phyloP scores from a whole-genome alignment of 805 yeast species.

The Cyberlindnera meyerae region DNA sequence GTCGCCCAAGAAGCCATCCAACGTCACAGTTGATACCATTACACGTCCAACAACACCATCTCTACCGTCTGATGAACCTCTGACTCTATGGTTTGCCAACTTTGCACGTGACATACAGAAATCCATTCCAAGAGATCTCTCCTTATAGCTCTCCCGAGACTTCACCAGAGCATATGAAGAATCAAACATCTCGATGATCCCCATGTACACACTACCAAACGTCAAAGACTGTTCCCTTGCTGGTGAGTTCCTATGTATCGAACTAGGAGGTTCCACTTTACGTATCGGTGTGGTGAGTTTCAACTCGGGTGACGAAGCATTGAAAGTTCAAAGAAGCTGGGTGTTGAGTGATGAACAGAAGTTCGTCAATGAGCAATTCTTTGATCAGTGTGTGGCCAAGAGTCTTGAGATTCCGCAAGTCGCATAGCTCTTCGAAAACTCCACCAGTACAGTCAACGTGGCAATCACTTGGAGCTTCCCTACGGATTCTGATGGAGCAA shows the following conservation, averaged over 20 bases:
- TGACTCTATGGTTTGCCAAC: too few relatives aligned
- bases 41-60: too few relatives aligned
- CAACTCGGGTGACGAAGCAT: not conserved
- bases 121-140: too few relatives aligned
- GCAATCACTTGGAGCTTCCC: slow-evolving; percentile 61
- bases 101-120: too few relatives aligned
- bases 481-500: slow-evolving; percentile 34
- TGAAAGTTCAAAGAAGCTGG: slow-evolving; percentile 11
- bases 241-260: slow-evolving; percentile 32
- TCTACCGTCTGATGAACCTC: too few relatives aligned
- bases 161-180: slow-evolving; percentile 1
- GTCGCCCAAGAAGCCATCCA: too few relatives aligned
- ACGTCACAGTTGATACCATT: too few relatives aligned
- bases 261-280: slow-evolving; percentile 54
- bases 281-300: slow-evolving; percentile 30
- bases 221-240: not conserved
- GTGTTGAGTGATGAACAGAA: slow-evolving; percentile 27
- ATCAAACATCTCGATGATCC: slow-evolving; percentile 15
- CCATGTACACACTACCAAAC: slow-evolving; percentile 3
- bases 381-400: slow-evolving; percentile 32
- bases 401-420: slow-evolving; percentile 13
- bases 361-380: slow-evolving; percentile 37
- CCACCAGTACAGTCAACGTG: slow-evolving; percentile 12
- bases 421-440: too few relatives aligned
- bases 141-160: too few relatives aligned